Base-by-base conservation (phyloP, 345 rosid species). In the Gossypium anomalum region DNA sequence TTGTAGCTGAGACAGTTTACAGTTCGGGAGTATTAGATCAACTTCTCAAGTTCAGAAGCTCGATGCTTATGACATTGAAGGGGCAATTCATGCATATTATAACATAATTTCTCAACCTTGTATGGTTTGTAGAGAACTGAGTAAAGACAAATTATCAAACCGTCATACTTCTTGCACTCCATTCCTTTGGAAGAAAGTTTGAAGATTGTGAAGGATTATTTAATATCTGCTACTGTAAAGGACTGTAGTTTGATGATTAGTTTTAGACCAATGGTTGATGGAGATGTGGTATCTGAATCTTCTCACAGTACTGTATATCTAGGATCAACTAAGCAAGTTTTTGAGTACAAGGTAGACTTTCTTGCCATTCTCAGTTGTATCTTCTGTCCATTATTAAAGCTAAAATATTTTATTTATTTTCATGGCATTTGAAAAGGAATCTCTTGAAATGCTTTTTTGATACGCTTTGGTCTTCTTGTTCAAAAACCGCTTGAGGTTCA, bases 171-270 rank as follows among this genome's bases (percentile, higher is more conserved):
- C 81, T 20, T 91, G 84, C 98, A 94, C 76, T 80, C 86, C 22
- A 78, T 93, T 68, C 73, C 92, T 12, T 75, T 87, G 75, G 82
- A 82, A 38, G 90, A 95, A 81, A 91, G 91, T 77, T 82, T 91
- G 85, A 86, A 88, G 90, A 90, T 93, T 41, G 91, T 91, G 41
- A 93, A 80, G 73, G 87, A 90, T 3, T 91, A 83, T 86, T 69
- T 95, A 81, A 79, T 87, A 67, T 86, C 99, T 77, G 89, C 97
- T 56, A 93, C 97, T 58, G 97, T 90, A 5, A 95, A 93, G 79
- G 99, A 95, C 75, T 91, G 93, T 71, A 93, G 98, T 82, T 77
- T 95, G 77, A 95, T 91, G 87, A 74, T 95, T 71, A 83, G 91
- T 86, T 90, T 93, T 78, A 88, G 80, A 75, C 84, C 75, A 56